Base-by-base conservation (phyloP, 2,329 filamentous ascomycete genomes). In the Trichophyton rubrum region DNA sequence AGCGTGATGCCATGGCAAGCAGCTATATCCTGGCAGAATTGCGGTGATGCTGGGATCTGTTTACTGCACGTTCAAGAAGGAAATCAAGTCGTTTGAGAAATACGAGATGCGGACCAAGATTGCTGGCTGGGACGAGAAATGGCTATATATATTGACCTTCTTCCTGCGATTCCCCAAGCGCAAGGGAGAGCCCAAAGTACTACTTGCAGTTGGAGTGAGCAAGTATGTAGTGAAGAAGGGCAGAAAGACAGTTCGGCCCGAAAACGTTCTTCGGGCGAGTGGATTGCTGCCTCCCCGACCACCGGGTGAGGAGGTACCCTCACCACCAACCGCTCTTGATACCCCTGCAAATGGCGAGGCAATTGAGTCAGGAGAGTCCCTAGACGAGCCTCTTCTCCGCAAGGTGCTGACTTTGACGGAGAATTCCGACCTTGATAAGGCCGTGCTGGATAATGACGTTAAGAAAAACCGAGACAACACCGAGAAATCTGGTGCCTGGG, bases 151-250 rank as follows among this genome's bases (percentile, higher is more conserved):
- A 43, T 76, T 89, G 38, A 88, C 84, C 22, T 86, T 88, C 70
- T 91, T 88, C 66, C 80, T 91, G 5, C 82, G 77, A 13, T 75
- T 74, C 33, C 73, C 73, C 20, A 72, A 72, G 61, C 72, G 72
- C 51, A 74, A 74, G n/a, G 75, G 76, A 27, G 77, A 73, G 71
- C 78, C 84, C 71, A 84, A 81, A 72, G 83, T 82, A 62, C 80
- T 92, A 43, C 81, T 87, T 66, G 89, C 88, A 0, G 86, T 85
- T 0, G 85, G 85, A 0, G 73, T 92, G 49, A 85, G 82, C 75
- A 91, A 90, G 76, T 92, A 92, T 71, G 88, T 92, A 45, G 85
- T 89, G 71, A 92, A 92, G 77, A 79, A 90, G 60, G 88, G 87
- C 0, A 80, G 92, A 24, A 79, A 93, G 68, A 97, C 92, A 0